These are phyloP conservation scores for Smittium mucronatum DNA, from an alignment of 371 early-diverging fungal genomes.

Conservation along the genomic window DNA sequence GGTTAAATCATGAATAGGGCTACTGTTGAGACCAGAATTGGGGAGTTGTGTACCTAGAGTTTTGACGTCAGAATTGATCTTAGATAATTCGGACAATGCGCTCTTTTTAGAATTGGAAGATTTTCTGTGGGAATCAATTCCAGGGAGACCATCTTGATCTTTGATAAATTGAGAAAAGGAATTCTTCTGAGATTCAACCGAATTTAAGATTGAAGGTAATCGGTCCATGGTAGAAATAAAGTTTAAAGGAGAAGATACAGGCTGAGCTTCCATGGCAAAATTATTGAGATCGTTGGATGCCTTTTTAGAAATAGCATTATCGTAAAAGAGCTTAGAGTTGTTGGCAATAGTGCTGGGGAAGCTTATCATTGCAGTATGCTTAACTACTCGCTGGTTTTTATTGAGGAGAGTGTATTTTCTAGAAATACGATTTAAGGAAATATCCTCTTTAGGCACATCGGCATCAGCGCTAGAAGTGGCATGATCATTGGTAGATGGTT, in stretches of 20 bases:
- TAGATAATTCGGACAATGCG: background rate
- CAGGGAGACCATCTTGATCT: background rate
- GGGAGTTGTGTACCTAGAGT: background rate
- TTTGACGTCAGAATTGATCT: background rate
- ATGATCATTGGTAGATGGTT: no score
- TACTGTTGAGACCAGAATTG: background rate
- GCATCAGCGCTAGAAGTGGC: background rate
- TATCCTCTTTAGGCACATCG: background rate
- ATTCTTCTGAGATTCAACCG: background rate
- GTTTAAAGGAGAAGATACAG: background rate
- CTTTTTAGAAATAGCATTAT: background rate
- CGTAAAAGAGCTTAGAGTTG: background rate
- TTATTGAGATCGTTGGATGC: background rate
- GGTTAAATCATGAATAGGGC: background rate
- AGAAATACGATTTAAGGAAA: background rate
- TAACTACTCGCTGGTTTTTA: background rate
- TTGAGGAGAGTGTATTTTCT: background rate
- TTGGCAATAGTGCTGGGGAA: background rate
- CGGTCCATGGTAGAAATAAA: background rate
- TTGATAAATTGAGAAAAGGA: background rate
- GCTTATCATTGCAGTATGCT: background rate
- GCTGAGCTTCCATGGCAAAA: conserved; percentile 10
- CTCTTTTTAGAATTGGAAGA: background rate
- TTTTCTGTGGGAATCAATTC: background rate
- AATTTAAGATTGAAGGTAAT: background rate